Conservation (phyloP, 441 rosid species). For the Gossypium davidsonii region DNA sequence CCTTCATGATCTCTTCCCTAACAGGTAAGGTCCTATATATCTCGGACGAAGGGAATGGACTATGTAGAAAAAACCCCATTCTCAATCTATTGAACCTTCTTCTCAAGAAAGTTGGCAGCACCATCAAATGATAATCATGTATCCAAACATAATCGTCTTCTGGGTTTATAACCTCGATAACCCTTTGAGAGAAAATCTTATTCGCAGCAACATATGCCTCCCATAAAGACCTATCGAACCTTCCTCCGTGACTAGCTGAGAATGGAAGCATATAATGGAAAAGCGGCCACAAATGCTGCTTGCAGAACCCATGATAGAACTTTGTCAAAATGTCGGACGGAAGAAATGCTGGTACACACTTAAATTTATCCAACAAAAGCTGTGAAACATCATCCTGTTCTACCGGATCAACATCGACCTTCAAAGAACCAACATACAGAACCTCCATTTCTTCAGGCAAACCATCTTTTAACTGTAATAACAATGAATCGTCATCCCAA, state of each 20-base stretch:
- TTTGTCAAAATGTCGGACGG: slow-evolving; percentile 58
- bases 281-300: slow-evolving; percentile 81
- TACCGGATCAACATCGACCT: slow-evolving; percentile 45
- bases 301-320: slow-evolving; percentile 72
- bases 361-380: slow-evolving; percentile 63
- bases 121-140: slow-evolving; percentile 82
- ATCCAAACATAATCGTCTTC: slow-evolving; percentile 80
- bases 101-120: slow-evolving; percentile 69
- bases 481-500: slow-evolving; percentile 67
- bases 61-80: slow-evolving; percentile 74
- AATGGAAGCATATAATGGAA: slow-evolving; percentile 80
- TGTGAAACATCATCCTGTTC: slow-evolving; percentile 75
- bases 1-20: slow-evolving; percentile 71
- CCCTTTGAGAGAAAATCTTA: slow-evolving; percentile 64
- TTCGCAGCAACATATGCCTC: slow-evolving; percentile 76
- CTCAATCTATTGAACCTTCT: slow-evolving; percentile 60
- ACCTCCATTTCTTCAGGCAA: slow-evolving; percentile 79
- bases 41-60: slow-evolving; percentile 79
- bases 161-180: slow-evolving; percentile 68
- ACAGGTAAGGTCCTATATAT: slow-evolving; percentile 73
- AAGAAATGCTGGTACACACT: slow-evolving; percentile 71
- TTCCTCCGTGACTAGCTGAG: slow-evolving; percentile 59
- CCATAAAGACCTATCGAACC: slow-evolving; percentile 68
- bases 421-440: slow-evolving; percentile 63
- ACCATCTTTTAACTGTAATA: slow-evolving; percentile 64